These are phyloP conservation scores for Paecilomyces sp. DNA, from an alignment of 2,329 filamentous ascomycete species.

Conservation along the genomic window DNA sequence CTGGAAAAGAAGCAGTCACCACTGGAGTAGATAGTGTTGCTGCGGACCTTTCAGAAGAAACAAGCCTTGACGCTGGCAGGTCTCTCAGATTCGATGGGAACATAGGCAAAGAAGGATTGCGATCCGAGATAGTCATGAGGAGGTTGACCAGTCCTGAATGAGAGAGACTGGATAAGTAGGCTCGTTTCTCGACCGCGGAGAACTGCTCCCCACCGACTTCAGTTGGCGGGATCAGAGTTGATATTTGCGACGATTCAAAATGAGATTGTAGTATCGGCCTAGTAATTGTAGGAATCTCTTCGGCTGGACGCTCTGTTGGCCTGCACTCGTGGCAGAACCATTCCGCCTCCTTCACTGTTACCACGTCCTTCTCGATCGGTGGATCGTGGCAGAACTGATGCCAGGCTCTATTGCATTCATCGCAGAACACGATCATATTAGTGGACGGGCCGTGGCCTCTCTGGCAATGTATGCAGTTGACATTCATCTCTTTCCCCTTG, in stretches of 20 bases:
- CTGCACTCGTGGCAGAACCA: constrained; percentile 65
- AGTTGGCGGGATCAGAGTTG: constrained; percentile 9
- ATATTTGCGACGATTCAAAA: constrained; percentile 2
- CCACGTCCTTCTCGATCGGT: constrained; percentile 61
- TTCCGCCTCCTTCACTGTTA: constrained; percentile 58
- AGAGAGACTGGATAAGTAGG: constrained; percentile 56
- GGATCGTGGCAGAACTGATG: constrained; percentile 78
- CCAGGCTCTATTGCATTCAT: constrained; percentile 71
- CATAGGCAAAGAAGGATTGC: constrained; percentile 59
- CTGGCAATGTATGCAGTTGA: constrained; percentile 64
- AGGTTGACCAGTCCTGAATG: constrained; percentile 58
- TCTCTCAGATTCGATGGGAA: constrained; percentile 43
- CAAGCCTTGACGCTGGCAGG: constrained; percentile 17
- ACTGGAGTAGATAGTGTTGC: neutral
- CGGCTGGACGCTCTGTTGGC: constrained; percentile 28
- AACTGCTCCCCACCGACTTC: constrained; percentile 22
- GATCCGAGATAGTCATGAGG: constrained; percentile 53
- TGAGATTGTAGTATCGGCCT: neutral
- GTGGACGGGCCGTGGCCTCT: constrained; percentile 63
- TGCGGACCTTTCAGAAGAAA: constrained; percentile 10
- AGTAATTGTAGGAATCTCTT: constrained; percentile 12
- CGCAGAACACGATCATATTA: constrained; percentile 81
- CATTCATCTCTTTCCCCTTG: constrained; percentile 35
- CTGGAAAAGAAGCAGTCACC: neutral
- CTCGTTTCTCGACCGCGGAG: constrained; percentile 46